These are phyloP conservation scores for Cytospora schulzeri DNA, from an alignment of 2,329 filamentous ascomycete species.

Conservation along the genomic window DNA sequence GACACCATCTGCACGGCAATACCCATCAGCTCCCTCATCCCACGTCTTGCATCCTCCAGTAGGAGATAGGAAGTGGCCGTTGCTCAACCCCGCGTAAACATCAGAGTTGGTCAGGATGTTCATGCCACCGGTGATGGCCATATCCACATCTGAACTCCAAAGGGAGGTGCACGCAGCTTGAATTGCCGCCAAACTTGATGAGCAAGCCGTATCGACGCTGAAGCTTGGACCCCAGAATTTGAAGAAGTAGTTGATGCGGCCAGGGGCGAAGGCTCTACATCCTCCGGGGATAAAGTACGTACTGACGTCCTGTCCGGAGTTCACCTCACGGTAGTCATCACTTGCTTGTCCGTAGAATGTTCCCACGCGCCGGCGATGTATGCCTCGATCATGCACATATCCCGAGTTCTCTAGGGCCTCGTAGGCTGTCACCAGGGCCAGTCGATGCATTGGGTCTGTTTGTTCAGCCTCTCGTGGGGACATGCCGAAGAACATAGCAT, in stretches of 20 bases:
- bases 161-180: constrained; percentile 54
- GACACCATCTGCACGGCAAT: constrained; percentile 50
- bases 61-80: constrained; percentile 63
- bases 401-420: constrained; percentile 70
- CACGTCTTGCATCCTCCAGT: constrained; percentile 39
- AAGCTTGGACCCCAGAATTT: constrained; percentile 43
- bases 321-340: constrained; percentile 77
- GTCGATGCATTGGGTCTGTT: constrained; percentile 67
- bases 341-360: constrained; percentile 78
- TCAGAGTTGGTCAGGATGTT: constrained; percentile 67
- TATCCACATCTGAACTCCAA: constrained; percentile 64
- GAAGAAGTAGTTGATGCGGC: constrained; percentile 48
- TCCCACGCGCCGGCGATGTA: constrained; percentile 64
- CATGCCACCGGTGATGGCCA: constrained; percentile 62
- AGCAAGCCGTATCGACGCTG: constrained; percentile 44
- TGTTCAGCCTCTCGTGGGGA: constrained; percentile 64
- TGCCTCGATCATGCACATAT: constrained; percentile 63
- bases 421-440: constrained; percentile 67
- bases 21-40: constrained; percentile 41
- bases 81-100: constrained; percentile 61
- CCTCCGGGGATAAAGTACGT: constrained; percentile 57
- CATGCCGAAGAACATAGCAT: constrained; percentile 73
- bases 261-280: constrained; percentile 51
- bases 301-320: constrained; percentile 65
- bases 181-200: constrained; percentile 36